Evolutionary conservation across 2,329 filamentous ascomycete species (phyloP).

Genomic region (Didymella pinodella): DNA sequence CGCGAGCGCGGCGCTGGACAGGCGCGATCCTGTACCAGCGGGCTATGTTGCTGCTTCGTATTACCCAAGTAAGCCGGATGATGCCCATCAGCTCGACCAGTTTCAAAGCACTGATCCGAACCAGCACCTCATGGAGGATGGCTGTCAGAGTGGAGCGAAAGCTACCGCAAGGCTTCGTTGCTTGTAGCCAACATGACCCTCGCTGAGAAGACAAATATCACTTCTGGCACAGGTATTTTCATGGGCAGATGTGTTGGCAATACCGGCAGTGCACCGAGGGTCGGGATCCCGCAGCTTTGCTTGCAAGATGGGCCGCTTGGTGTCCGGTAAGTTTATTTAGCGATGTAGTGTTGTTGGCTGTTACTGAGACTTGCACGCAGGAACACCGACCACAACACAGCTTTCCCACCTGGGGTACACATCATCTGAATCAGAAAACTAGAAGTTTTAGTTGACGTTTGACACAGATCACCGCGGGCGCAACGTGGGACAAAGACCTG

Average conservation of each 20-base stretch:
- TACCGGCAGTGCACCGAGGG: conserved; percentile 72
- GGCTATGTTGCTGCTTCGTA: conserved; percentile 62
- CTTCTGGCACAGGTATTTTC: conserved; percentile 72
- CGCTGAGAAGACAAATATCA: conserved; percentile 82
- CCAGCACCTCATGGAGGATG: conserved; percentile 73
- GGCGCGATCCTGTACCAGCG: conserved; percentile 43
- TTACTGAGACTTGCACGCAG: conserved; percentile 5
- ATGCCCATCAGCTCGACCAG: neutral
- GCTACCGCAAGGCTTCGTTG: conserved; percentile 72
- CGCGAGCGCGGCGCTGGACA: conserved; percentile 38
- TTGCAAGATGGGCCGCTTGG: conserved; percentile 74
- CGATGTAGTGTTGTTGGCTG: neutral
- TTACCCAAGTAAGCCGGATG: conserved; percentile 62
- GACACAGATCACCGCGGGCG: conserved; percentile 64
- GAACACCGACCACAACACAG: conserved; percentile 76
- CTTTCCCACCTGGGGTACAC: conserved; percentile 77
- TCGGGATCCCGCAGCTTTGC: conserved; percentile 73
- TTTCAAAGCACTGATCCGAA: neutral
- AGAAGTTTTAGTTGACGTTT: neutral
- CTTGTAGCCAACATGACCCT: conserved; percentile 79
- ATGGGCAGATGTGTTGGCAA: conserved; percentile 80
- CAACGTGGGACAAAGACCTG: conserved; percentile 76
- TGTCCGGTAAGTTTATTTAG: conserved; percentile 56
- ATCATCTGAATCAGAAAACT: neutral
- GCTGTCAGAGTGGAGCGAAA: conserved; percentile 70